These are phyloP conservation scores for Cercophora samala DNA, from an alignment of 495 filamentous ascomycete species.

Conservation along the genomic window DNA sequence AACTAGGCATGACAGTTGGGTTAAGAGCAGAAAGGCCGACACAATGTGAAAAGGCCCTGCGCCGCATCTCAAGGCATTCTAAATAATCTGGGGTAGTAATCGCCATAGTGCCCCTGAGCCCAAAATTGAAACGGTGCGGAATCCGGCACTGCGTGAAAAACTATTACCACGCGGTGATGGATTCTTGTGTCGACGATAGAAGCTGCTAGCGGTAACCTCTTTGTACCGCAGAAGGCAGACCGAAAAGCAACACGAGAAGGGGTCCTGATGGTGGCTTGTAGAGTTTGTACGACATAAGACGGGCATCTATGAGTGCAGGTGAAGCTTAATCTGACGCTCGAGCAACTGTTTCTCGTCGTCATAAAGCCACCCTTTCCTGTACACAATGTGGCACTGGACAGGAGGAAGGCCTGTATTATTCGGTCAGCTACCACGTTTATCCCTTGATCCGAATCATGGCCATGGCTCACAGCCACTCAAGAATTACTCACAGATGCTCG, in stretches of 20 bases:
- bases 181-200: background rate
- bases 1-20: background rate
- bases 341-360: background rate
- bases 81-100: background rate
- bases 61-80: background rate
- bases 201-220: background rate
- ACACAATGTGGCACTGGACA: background rate
- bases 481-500: background rate
- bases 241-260: background rate
- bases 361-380: background rate
- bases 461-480: background rate
- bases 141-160: background rate
- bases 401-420: background rate
- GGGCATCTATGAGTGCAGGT: background rate
- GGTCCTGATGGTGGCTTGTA: slow-evolving; percentile 6
- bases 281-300: slow-evolving; percentile 9
- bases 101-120: background rate
- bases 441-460: background rate
- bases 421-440: background rate
- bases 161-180: background rate
- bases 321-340: background rate
- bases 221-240: background rate
- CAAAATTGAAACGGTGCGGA: background rate
- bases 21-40: background rate
- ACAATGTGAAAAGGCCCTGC: background rate